Evolutionary conservation across 73 alveolate genomes (phyloP).

Genomic region (Tetrahymena borealis): DNA sequence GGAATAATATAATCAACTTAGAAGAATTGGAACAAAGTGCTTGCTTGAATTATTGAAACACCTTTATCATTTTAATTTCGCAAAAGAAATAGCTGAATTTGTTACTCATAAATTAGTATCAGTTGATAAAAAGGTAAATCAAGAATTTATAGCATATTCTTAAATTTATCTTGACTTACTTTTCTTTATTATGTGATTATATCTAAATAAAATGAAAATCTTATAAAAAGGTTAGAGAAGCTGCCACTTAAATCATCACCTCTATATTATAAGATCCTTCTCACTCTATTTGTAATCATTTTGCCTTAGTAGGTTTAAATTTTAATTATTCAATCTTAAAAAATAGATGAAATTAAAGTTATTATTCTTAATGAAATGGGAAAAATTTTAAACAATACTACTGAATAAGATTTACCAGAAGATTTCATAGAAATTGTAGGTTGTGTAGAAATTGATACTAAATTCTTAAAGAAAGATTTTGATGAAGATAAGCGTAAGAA

Average conservation of each 20-base stretch:
- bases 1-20: background rate
- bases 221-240: background rate
- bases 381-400: background rate
- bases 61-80: background rate
- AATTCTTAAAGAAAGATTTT: background rate
- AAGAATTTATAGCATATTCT: background rate
- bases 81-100: background rate
- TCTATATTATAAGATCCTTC: background rate
- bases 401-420: background rate
- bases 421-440: background rate
- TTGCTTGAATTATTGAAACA: background rate
- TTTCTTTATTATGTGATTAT: too few relatives aligned
- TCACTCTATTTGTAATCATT: background rate
- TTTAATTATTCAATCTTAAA: background rate
- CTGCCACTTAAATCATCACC: background rate
- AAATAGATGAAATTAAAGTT: background rate
- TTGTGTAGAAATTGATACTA: background rate
- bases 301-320: background rate
- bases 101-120: background rate
- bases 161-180: background rate
- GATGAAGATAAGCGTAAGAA: background rate
- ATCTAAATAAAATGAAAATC: background rate
- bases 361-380: background rate
- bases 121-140: background rate
- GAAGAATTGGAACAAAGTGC: background rate